Conservation (phyloP, 352 stramenopile genomes). For the Phytophthora ohioensis region DNA sequence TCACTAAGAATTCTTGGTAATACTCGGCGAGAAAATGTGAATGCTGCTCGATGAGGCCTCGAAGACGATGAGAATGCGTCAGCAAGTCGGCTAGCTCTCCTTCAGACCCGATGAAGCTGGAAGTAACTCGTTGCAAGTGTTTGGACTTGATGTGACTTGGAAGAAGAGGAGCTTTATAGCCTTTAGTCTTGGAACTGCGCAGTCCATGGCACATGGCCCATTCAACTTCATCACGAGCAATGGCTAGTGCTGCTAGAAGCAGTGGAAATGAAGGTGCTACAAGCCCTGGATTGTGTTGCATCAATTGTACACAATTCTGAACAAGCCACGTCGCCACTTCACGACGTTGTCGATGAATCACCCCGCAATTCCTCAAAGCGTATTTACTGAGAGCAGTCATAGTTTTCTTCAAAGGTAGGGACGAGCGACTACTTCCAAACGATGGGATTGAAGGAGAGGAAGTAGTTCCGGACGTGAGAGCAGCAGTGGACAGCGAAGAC, state of each 20-base stretch:
- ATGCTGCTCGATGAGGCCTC: conserved; percentile 31
- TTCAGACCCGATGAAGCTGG: conserved; percentile 33
- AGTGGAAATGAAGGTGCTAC: conserved; percentile 57
- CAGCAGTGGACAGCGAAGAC: conserved; percentile 35
- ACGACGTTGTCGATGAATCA: conserved; percentile 45
- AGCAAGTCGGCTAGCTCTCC: conserved; percentile 36
- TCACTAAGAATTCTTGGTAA: conserved; percentile 52
- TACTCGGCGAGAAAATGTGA: conserved; percentile 41
- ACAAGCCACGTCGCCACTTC: conserved; percentile 55
- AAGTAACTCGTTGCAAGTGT: conserved; percentile 48
- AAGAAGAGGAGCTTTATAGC: conserved; percentile 36
- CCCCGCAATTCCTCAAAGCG: conserved; percentile 47
- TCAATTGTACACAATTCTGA: conserved; percentile 39
- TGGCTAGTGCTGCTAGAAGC: conserved; percentile 44
- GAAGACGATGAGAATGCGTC: conserved; percentile 33
- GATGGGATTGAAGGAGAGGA: conserved; percentile 13
- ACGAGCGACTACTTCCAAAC: conserved; percentile 21
- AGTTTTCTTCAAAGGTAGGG: conserved; percentile 47
- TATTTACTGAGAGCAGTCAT: conserved; percentile 60
- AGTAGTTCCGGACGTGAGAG: neutral
- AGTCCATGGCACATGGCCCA: conserved; percentile 55
- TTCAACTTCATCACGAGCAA: conserved; percentile 58
- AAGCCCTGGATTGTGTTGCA: conserved; percentile 53
- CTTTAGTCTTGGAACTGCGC: conserved; percentile 1
- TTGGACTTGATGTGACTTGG: conserved; percentile 61